Evolutionary conservation across 2,329 filamentous ascomycete genomes (phyloP).

Genomic region (Sarocladium strictum): DNA sequence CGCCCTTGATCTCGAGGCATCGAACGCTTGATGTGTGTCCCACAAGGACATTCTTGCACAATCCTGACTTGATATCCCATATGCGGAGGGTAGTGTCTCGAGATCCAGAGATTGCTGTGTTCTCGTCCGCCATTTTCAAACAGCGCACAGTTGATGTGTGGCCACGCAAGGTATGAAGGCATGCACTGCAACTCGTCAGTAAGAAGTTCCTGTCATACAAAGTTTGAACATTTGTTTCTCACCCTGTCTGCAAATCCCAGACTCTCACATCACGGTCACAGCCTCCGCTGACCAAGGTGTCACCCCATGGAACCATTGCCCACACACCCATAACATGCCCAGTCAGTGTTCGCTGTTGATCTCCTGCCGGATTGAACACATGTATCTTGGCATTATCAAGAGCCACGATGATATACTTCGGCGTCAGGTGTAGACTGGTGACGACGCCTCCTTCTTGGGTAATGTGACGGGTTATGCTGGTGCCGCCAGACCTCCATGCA

Average conservation of each 20-base stretch:
- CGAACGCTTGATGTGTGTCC: slow-evolving; percentile 94
- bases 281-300: slow-evolving; percentile 89
- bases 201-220: no score
- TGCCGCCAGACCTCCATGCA: slow-evolving; percentile 91
- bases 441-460: slow-evolving; percentile 96
- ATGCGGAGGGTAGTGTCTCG: slow-evolving; percentile 90
- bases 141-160: slow-evolving; percentile 96
- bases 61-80: slow-evolving; percentile 85
- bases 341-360: slow-evolving; percentile 80
- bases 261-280: slow-evolving; percentile 96
- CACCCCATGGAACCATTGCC: slow-evolving; percentile 98
- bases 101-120: slow-evolving; percentile 93
- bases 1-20: slow-evolving; percentile 91
- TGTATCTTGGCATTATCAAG: slow-evolving; percentile 98
- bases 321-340: slow-evolving; percentile 99
- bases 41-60: slow-evolving; percentile 86
- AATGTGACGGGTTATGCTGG: slow-evolving; percentile 76
- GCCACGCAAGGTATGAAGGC: slow-evolving; percentile 78
- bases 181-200: slow-evolving; percentile 43
- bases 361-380: slow-evolving; percentile 89
- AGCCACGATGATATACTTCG: slow-evolving; percentile 95
- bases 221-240: no score
- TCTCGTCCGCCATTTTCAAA: slow-evolving; percentile 92
- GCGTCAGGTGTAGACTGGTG: slow-evolving; percentile 87
- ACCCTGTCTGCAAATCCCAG: slow-evolving; percentile 94